phyloP scores from a whole-genome alignment of 805 yeast species.

The Ogataea wickerhamii region DNA sequence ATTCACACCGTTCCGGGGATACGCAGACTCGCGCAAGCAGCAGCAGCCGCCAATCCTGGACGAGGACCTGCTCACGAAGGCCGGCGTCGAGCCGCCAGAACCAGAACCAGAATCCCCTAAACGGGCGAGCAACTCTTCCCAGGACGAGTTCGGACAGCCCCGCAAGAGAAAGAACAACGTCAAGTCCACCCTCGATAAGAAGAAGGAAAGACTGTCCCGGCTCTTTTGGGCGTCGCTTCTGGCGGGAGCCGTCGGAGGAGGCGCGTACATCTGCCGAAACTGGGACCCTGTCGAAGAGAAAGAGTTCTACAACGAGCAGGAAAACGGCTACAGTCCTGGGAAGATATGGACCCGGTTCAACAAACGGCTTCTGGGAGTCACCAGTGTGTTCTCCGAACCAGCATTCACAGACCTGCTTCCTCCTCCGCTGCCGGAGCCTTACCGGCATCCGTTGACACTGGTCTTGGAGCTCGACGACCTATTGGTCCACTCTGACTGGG shows the following conservation, averaged over 20 bases:
- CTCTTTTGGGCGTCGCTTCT: constrained; percentile 60
- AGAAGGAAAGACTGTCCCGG: constrained; percentile 79
- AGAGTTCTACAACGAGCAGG: constrained; percentile 38
- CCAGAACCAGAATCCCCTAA: constrained; percentile 10
- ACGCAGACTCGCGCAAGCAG: too few relatives aligned
- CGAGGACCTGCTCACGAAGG: constrained; percentile 78
- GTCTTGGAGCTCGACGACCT: constrained; percentile 88
- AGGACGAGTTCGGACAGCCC: constrained; percentile 33
- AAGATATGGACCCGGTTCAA: constrained; percentile 65
- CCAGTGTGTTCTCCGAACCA: constrained; percentile 87
- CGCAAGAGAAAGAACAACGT: constrained; percentile 51
- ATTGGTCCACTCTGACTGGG: constrained; percentile 89
- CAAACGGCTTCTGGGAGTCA: constrained; percentile 69
- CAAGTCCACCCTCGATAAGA: constrained; percentile 67
- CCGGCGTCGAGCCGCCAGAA: constrained; percentile 61
- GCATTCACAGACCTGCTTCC: constrained; percentile 91
- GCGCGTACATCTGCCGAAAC: constrained; percentile 70
- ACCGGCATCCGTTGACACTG: constrained; percentile 86
- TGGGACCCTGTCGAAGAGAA: constrained; percentile 79
- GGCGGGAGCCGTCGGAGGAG: constrained; percentile 50
- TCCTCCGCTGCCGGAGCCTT: constrained; percentile 85
- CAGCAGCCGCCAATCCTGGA: constrained; percentile 50
- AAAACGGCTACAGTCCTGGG: constrained; percentile 66
- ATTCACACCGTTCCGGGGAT: neutral
- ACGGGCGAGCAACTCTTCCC: constrained; percentile 3